phyloP scores from a whole-genome alignment of 495 filamentous ascomycete species.

The Penicillium roqueforti region DNA sequence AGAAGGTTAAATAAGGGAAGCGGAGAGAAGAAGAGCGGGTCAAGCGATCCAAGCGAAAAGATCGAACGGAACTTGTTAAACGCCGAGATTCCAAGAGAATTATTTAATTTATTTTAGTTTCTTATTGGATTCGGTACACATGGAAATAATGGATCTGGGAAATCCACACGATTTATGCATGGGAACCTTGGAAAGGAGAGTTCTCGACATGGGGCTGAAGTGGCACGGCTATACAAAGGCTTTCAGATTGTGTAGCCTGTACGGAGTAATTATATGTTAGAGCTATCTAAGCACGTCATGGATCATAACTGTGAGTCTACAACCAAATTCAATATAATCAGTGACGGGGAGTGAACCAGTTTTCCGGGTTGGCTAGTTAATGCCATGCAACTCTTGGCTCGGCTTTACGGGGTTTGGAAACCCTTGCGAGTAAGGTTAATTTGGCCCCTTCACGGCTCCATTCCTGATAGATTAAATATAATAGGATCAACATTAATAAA shows the following conservation, averaged over 20 bases:
- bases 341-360: background rate
- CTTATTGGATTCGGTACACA: background rate
- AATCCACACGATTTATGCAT: slow-evolving; percentile 20
- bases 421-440: slow-evolving; percentile 5
- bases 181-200: slow-evolving; percentile 21
- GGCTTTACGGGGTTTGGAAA: background rate
- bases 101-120: background rate
- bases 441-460: slow-evolving; percentile 13
- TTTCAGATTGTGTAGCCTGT: slow-evolving; percentile 2
- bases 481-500: background rate
- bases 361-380: background rate
- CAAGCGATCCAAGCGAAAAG: slow-evolving; percentile 19
- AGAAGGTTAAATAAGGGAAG: slow-evolving; percentile 35
- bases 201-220: slow-evolving; percentile 5
- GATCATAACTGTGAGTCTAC: background rate
- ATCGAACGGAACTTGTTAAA: slow-evolving; percentile 30
- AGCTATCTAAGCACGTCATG: no score
- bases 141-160: slow-evolving; percentile 7
- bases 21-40: slow-evolving; percentile 16
- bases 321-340: no score
- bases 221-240: background rate
- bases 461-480: slow-evolving; percentile 15
- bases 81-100: slow-evolving; percentile 23
- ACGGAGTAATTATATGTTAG: no score
- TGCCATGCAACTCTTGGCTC: background rate